phyloP scores from a whole-genome alignment of 441 rosid genomes.

The Capsella rubella region DNA sequence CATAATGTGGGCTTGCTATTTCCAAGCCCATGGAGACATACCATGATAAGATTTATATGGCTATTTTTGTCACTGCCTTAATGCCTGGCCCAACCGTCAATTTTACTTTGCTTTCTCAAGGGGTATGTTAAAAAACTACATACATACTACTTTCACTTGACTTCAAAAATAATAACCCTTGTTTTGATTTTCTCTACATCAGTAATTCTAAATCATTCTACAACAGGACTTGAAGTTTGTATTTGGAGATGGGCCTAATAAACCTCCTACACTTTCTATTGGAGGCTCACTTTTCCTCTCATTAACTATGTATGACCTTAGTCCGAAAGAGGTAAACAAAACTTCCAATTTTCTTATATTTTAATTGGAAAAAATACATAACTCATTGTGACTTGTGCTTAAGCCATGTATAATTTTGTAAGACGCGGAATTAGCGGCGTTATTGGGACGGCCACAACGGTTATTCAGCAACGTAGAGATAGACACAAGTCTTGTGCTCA shows the following conservation, averaged over 20 bases:
- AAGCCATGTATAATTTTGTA: slow-evolving; percentile 8
- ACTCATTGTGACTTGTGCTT: not conserved
- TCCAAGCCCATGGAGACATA: slow-evolving; percentile 62
- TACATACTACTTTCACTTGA: not conserved
- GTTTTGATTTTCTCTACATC: not conserved
- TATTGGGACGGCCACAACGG: slow-evolving; percentile 51
- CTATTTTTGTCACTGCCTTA: slow-evolving; percentile 54
- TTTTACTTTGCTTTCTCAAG: slow-evolving; percentile 44
- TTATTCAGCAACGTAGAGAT: slow-evolving; percentile 50
- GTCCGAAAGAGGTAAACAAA: slow-evolving; percentile 56
- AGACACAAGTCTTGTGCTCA: slow-evolving; percentile 46
- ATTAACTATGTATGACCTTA: slow-evolving; percentile 49
- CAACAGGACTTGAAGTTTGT: slow-evolving; percentile 47
- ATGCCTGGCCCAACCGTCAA: slow-evolving; percentile 64
- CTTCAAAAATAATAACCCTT: not conserved
- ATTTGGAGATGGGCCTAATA: slow-evolving; percentile 48
- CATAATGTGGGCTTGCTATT: slow-evolving; percentile 65
- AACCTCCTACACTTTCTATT: slow-evolving; percentile 52
- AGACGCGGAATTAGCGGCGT: slow-evolving; percentile 60
- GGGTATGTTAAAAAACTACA: slow-evolving; percentile 41
- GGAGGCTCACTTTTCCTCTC: slow-evolving; percentile 51
- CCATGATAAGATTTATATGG: slow-evolving; percentile 50
- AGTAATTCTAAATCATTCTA: not conserved
- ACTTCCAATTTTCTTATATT: not conserved
- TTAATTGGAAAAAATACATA: not conserved